phyloP scores from a whole-genome alignment of 176 grass and related monocot species.

The Tillandsia fasciculata region DNA sequence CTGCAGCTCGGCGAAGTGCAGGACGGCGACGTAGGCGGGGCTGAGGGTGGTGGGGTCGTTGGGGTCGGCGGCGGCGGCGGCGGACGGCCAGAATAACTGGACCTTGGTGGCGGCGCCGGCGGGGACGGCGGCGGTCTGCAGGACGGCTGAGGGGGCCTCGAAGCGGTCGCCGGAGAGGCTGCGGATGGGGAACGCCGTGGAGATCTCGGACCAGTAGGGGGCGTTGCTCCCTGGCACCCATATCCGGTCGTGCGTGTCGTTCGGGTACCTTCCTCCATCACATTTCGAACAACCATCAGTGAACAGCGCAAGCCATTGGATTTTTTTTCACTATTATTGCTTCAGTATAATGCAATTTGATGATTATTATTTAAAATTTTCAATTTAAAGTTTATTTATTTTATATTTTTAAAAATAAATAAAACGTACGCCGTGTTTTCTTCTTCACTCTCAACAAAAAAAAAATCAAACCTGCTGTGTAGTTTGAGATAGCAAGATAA shows the following conservation, averaged over 20 bases:
- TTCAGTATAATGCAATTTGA: neutral
- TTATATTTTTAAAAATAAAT: too few species aligned
- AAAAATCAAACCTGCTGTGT: too few species aligned
- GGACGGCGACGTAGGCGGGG: neutral
- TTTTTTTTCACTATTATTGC: neutral
- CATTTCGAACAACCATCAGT: neutral
- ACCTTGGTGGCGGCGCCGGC: conserved; percentile 1
- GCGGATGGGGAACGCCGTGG: neutral
- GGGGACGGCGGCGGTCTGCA: conserved; percentile 16
- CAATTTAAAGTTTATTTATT: too few species aligned
- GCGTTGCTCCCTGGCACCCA: neutral
- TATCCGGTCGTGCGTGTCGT: conserved; percentile 15
- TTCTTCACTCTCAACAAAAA: neutral
- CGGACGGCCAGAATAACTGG: neutral
- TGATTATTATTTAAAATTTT: too few species aligned
- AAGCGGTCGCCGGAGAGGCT: neutral
- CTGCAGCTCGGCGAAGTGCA: conserved; percentile 15
- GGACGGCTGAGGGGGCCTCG: conserved; percentile 14
- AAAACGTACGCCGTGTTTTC: too few species aligned
- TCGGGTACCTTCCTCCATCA: conserved; percentile 9
- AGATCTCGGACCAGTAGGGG: conserved; percentile 1
- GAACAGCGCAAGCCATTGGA: neutral
- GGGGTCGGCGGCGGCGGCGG: neutral
- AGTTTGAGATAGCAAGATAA: too few species aligned
- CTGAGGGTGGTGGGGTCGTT: too few species aligned